These are phyloP conservation scores for Blastomyces emzantsi DNA, from an alignment of 2,329 filamentous ascomycete species.

Conservation along the genomic window DNA sequence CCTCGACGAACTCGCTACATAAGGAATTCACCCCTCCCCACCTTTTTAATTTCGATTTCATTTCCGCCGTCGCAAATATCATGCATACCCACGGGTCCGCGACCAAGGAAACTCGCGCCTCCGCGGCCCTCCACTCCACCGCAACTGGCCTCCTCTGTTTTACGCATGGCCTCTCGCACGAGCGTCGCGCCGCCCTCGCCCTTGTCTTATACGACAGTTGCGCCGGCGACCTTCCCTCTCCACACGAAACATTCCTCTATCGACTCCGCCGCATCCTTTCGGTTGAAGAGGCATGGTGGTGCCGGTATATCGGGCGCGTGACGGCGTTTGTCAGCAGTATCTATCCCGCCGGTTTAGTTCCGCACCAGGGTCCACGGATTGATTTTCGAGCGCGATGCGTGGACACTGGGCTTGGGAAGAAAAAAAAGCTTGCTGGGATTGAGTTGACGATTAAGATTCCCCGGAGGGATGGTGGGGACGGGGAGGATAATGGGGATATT, in stretches of 20 bases:
- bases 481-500: slow-evolving; percentile 10
- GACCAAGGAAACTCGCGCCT: slow-evolving; percentile 49
- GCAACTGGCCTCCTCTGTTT: slow-evolving; percentile 58
- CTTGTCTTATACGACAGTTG: slow-evolving; percentile 66
- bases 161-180: slow-evolving; percentile 64
- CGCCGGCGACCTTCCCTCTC: slow-evolving; percentile 55
- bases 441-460: slow-evolving; percentile 39
- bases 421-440: slow-evolving; percentile 34
- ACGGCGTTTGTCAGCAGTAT: slow-evolving; percentile 49
- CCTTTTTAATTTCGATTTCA: slow-evolving; percentile 39
- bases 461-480: slow-evolving; percentile 28
- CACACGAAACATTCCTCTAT: slow-evolving; percentile 47
- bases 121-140: slow-evolving; percentile 63
- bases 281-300: slow-evolving; percentile 54
- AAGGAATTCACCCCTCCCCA: slow-evolving; percentile 27
- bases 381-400: slow-evolving; percentile 37
- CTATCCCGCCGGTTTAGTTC: slow-evolving; percentile 51
- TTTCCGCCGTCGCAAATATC: slow-evolving; percentile 51
- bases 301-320: slow-evolving; percentile 53
- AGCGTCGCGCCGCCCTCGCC: slow-evolving; percentile 60
- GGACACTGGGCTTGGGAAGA: slow-evolving; percentile 34
- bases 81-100: slow-evolving; percentile 47
- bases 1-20: slow-evolving; percentile 16
- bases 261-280: slow-evolving; percentile 48
- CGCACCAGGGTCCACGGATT: slow-evolving; percentile 21